A percentile compares a stretch with the other conserved stretches of the same genome.
These are phyloP conservation scores for Cyberlindnera xishuangbannaensis DNA, from an alignment of 805 yeast genomes.

Conservation along the genomic window DNA sequence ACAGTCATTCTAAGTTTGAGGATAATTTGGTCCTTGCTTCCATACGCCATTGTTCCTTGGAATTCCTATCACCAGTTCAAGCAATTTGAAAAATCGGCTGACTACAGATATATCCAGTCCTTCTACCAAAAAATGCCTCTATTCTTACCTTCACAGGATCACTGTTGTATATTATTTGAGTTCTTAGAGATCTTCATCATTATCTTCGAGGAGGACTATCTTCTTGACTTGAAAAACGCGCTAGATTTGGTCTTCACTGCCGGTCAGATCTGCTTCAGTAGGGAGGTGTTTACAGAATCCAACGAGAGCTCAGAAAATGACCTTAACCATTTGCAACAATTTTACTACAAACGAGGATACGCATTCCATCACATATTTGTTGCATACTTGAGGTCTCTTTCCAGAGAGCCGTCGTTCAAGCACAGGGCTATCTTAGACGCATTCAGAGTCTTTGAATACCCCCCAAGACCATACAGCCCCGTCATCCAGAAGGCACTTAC, in stretches of 20 bases:
- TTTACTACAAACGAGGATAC: constrained; percentile 29
- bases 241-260: constrained; percentile 31
- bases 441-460: constrained; percentile 28
- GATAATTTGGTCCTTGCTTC: constrained; percentile 30
- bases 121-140: constrained; percentile 31
- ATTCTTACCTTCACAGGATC: constrained; percentile 30
- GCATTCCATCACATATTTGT: constrained; percentile 30
- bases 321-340: constrained; percentile 26
- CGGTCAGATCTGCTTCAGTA: constrained; percentile 31
- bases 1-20: constrained; percentile 27
- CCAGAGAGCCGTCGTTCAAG: constrained; percentile 26
- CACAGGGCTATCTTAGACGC: constrained; percentile 28
- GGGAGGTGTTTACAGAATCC: constrained; percentile 18
- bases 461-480: constrained; percentile 29
- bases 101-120: constrained; percentile 24
- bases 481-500: constrained; percentile 31
- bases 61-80: constrained; percentile 26
- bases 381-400: constrained; percentile 29
- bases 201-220: constrained; percentile 28
- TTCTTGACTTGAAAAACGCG: constrained; percentile 26
- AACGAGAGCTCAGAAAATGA: constrained; percentile 21
- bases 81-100: constrained; percentile 18
- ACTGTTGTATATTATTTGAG: constrained; percentile 31
- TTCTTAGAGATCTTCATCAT: constrained; percentile 30
- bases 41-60: constrained; percentile 33